A percentile compares a stretch with the other conserved stretches of the same genome.
phyloP scores from a whole-genome alignment of 176 grass and related monocot species.

The Typha latifolia region DNA sequence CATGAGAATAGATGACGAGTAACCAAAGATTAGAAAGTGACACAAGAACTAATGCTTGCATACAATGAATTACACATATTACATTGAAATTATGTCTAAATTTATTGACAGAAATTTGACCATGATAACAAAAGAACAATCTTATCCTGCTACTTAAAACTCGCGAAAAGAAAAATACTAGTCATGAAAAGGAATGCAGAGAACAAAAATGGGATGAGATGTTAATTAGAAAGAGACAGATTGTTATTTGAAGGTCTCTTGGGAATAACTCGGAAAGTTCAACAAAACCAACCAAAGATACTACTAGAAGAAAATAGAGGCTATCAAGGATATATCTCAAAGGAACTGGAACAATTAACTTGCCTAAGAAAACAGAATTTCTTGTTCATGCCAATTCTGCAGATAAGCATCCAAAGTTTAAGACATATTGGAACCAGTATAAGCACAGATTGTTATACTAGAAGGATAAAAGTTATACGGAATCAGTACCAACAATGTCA shows the following conservation, averaged over 20 bases:
- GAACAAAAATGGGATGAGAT: background rate
- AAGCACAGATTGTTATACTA: background rate
- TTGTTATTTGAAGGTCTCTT: background rate
- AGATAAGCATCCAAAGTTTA: background rate
- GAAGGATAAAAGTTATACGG: background rate
- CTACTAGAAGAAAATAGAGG: background rate
- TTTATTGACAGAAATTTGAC: too few relatives aligned
- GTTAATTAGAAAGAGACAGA: background rate
- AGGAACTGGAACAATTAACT: background rate
- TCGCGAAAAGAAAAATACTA: background rate
- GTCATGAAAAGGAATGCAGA: background rate
- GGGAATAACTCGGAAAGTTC: background rate
- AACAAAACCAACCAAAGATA: background rate
- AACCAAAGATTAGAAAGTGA: too few relatives aligned
- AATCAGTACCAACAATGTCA: conserved; percentile 76
- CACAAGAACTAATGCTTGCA: too few relatives aligned
- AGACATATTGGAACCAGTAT: background rate
- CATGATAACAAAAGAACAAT: too few relatives aligned
- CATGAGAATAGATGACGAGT: too few relatives aligned
- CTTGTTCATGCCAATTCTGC: background rate
- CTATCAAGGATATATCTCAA: background rate
- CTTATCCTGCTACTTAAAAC: too few relatives aligned
- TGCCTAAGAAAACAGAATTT: background rate
- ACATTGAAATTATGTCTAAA: too few relatives aligned
- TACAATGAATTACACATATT: too few relatives aligned